Evolutionary conservation across 2,329 filamentous ascomycete genomes (phyloP), one percentile per base, ranked within the genome.

Genomic region (Pseudogymnoascus sp.): DNA sequence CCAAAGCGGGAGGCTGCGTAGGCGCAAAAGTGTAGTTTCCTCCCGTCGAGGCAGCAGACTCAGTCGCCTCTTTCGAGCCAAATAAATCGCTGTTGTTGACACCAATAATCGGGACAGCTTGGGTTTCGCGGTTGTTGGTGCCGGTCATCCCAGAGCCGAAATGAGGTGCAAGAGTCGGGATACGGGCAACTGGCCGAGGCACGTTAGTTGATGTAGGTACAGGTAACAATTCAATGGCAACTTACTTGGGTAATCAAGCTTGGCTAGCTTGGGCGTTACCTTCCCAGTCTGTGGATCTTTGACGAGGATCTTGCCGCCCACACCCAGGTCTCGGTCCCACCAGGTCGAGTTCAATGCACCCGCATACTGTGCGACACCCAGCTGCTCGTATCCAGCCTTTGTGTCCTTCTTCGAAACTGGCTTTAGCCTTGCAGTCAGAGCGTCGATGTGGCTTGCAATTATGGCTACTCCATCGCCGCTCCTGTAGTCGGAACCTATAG

Each of bases 271-370:
- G 31, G 84, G 87, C 21, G 83, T 81, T 37, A 96, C 91, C 82
- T 93, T 96, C 68, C 88, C 88, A 2, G 85, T 84, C 59, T 80
- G 77, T 4, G 81, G 74, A 69, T 96, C 88, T 67, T 87, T 89
- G 53, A 97, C 87, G 59, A 97, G 81, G 3, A 97, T 93, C 50
- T 92, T 83, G 40, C 95, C 95, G 67, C 92, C 95, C 70, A 97
- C 89, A 68, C 90, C 88, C 61, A 99, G 82, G 75, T 99, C 95
- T 38, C 95, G 86, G 75, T 97, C 95, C 93, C 93, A 97, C 95
- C 95, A 97, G 0, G 95, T 97, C 66, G 82, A 81, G 73, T 93
- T 95, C 66, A 97, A 78, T 1, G 81, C 92, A 60, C 95, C 93
- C 9, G 92, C 93, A 73, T 97, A 99, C 0, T 90, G 95, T 2